A percentile compares a stretch with the other conserved stretches of the same genome.
Evolutionary conservation across 768 basidiomycete species (phyloP).

Genomic region (Boletales sp.): DNA sequence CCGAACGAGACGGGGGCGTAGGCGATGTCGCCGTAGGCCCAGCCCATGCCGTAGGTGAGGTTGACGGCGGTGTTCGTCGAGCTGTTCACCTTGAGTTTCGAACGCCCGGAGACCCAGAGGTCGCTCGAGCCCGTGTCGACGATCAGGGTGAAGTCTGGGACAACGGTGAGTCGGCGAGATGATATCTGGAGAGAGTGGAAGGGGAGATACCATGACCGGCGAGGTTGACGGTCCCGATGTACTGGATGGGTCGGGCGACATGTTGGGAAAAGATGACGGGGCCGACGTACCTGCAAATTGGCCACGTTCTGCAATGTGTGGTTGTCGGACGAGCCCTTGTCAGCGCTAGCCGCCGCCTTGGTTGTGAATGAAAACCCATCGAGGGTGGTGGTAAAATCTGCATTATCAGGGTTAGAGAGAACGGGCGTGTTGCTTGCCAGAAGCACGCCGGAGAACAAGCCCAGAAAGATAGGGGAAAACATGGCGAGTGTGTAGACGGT

Average conservation of each 20-base stretch:
- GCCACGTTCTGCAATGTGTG: slow-evolving; percentile 21
- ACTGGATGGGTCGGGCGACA: slow-evolving; percentile 6
- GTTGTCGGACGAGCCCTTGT: slow-evolving; percentile 21
- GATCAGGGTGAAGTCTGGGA: slow-evolving; percentile 24
- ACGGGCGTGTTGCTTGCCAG: slow-evolving; percentile 30
- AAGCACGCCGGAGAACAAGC: slow-evolving; percentile 21
- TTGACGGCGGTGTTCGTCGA: slow-evolving; percentile 28
- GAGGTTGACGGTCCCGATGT: slow-evolving; percentile 27
- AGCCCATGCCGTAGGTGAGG: slow-evolving; percentile 38
- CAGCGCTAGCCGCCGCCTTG: slow-evolving; percentile 8
- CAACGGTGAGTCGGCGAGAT: no score
- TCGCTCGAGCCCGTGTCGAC: slow-evolving; percentile 31
- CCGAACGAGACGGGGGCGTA: slow-evolving; percentile 37
- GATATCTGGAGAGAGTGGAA: background rate
- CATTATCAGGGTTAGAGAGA: slow-evolving; percentile 4
- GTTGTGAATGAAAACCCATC: slow-evolving; percentile 22
- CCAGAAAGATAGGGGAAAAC: slow-evolving; percentile 10
- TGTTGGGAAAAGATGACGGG: background rate
- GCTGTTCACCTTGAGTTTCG: slow-evolving; percentile 27
- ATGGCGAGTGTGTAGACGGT: slow-evolving; percentile 6
- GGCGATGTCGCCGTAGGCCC: slow-evolving; percentile 33
- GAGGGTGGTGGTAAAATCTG: slow-evolving; percentile 5
- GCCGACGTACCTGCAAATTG: slow-evolving; percentile 26
- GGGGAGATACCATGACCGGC: slow-evolving; percentile 24
- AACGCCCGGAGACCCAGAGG: slow-evolving; percentile 20